phyloP scores from a whole-genome alignment of 208 protist genomes.

The Wallacemonas sp. region DNA sequence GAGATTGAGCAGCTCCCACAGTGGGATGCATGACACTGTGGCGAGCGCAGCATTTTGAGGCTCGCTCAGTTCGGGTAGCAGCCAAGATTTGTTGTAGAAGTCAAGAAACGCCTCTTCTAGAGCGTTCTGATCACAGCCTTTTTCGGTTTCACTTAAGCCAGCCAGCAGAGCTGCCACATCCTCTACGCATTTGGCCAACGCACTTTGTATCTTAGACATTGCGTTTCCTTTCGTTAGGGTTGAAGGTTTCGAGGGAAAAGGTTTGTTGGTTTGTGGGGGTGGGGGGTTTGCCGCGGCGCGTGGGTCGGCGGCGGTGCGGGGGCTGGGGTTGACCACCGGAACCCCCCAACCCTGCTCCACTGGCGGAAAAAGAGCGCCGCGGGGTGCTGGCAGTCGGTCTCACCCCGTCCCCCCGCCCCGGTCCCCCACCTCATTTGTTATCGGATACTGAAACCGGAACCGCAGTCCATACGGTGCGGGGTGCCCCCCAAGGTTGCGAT shows the following conservation, averaged over 20 bases:
- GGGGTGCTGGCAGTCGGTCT: too few species aligned
- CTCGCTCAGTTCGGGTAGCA: slow-evolving; percentile 33
- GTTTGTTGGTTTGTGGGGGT: too few species aligned
- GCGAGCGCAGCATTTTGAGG: slow-evolving; percentile 56
- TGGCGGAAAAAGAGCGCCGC: too few species aligned
- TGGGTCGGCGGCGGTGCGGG: too few species aligned
- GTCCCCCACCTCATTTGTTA: too few species aligned
- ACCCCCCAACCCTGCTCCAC: too few species aligned
- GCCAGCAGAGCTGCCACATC: slow-evolving; percentile 13
- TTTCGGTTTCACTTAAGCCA: background rate
- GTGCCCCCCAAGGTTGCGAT: too few species aligned
- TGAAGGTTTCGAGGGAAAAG: background rate
- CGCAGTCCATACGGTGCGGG: too few species aligned
- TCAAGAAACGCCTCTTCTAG: background rate
- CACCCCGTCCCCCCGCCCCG: too few species aligned
- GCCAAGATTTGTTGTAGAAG: slow-evolving; percentile 20
- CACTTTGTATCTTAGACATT: slow-evolving; percentile 28
- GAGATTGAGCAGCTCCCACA: slow-evolving; percentile 80
- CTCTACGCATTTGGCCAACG: slow-evolving; percentile 20
- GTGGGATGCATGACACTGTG: slow-evolving; percentile 70
- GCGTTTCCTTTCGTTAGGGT: background rate
- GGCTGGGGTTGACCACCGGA: too few species aligned
- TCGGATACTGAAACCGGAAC: too few species aligned
- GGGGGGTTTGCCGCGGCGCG: too few species aligned
- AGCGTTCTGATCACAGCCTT: background rate